These are phyloP conservation scores for Xerocomus brunneocitrinus DNA, from an alignment of 768 basidiomycete genomes.

Conservation along the genomic window DNA sequence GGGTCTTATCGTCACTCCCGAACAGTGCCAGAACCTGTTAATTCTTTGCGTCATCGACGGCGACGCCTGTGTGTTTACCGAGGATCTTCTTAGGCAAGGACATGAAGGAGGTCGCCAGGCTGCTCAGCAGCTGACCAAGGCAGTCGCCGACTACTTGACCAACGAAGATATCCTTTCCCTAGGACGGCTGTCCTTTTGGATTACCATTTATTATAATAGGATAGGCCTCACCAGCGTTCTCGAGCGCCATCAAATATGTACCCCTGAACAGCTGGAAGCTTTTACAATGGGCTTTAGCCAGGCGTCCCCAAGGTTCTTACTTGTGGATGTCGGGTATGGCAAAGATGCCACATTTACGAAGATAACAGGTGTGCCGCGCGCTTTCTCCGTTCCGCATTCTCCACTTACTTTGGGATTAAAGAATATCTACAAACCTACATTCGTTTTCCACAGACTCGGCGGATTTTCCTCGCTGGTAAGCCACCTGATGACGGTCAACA, in stretches of 20 bases:
- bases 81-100: conserved; percentile 55
- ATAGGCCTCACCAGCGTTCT: conserved; percentile 48
- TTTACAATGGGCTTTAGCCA: conserved; percentile 72
- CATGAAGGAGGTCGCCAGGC: conserved; percentile 58
- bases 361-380: conserved; percentile 52
- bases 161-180: conserved; percentile 56
- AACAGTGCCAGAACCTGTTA: conserved; percentile 59
- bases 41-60: conserved; percentile 75
- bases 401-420: conserved; percentile 23
- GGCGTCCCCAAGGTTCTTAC: conserved; percentile 63
- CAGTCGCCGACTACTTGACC: conserved; percentile 63
- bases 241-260: conserved; percentile 51
- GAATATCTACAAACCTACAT: conserved; percentile 69
- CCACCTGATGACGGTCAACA: background rate
- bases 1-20: conserved; percentile 3
- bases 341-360: conserved; percentile 62
- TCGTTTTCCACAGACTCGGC: conserved; percentile 69
- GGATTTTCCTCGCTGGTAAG: conserved; percentile 69
- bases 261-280: conserved; percentile 61
- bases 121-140: conserved; percentile 62
- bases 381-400: background rate
- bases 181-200: conserved; percentile 70
- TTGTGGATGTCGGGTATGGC: conserved; percentile 64
- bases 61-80: conserved; percentile 62
- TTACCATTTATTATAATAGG: conserved; percentile 68